Evolutionary conservation across 768 basidiomycete species (phyloP).

Genomic region (Boletus sp.): DNA sequence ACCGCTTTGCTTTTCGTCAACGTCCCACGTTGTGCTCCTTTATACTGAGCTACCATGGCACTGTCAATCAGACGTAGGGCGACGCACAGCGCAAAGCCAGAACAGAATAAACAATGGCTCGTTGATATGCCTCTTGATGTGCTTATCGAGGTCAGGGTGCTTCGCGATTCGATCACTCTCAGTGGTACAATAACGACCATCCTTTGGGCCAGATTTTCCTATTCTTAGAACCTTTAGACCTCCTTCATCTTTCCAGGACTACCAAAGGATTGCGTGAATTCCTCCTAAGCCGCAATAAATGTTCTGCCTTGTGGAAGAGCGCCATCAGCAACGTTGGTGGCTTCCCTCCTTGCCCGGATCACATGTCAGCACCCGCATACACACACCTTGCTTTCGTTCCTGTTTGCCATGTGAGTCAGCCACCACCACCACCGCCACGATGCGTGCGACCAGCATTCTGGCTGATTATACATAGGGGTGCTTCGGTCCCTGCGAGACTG

Average conservation of each 20-base stretch:
- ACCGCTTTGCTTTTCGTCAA: background rate
- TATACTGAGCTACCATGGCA: slow-evolving; percentile 2
- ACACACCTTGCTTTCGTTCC: slow-evolving; percentile 29
- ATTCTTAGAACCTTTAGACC: slow-evolving; percentile 31
- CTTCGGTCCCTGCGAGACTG: slow-evolving; percentile 7
- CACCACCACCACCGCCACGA: background rate
- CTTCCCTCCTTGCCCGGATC: slow-evolving; percentile 27
- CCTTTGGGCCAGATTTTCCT: slow-evolving; percentile 18
- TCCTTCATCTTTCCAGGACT: slow-evolving; percentile 32
- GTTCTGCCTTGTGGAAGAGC: slow-evolving; percentile 26
- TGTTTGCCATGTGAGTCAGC: slow-evolving; percentile 31
- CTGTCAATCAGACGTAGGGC: background rate
- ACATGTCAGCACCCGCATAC: slow-evolving; percentile 31
- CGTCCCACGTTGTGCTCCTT: no score
- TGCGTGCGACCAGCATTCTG: background rate
- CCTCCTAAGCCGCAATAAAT: slow-evolving; percentile 20
- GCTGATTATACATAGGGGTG: slow-evolving; percentile 4
- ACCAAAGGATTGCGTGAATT: slow-evolving; percentile 30
- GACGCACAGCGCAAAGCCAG: background rate
- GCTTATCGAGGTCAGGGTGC: slow-evolving; percentile 10
- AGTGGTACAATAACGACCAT: background rate
- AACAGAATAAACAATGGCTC: background rate
- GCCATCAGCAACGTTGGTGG: slow-evolving; percentile 20
- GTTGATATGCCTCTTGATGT: slow-evolving; percentile 14
- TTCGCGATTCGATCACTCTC: background rate